Evolutionary conservation across 495 filamentous ascomycete genomes (phyloP), one percentile per base, ranked within the genome.

Genomic region (Hypoxylon trugodes): DNA sequence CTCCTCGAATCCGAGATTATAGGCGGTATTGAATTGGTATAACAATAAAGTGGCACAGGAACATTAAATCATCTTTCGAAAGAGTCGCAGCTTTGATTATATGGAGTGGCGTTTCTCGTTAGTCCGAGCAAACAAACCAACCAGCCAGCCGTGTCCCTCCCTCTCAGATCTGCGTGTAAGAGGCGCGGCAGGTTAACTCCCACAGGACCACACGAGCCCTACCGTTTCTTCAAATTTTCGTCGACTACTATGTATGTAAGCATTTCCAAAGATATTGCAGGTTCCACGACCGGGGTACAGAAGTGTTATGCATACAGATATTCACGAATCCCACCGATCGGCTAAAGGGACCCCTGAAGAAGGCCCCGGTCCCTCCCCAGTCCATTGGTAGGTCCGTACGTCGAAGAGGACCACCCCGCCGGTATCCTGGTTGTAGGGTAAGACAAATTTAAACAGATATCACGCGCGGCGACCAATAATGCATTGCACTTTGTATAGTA

Each of bases 11-110:
- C 36, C 18, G 26, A 18, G 21, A 15, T 21, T 28, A n/a, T n/a
- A n/a, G n/a, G n/a, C 33, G 35, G 30, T 32, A 16, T 45, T 43
- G 40, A 24, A 35, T 19, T 58, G 22, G 36, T 13, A 21, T 42
- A 50, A 2, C 33, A 26, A 26, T 19, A 26, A 28, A 36, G 7
- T 30, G 36, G 43, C 36, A 41, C 33, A 33, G 21, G 21, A 30
- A 35, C 50, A 38, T 33, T 59, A 59, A 59, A 10, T 49, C 43
- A 50, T 59, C 45, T 49, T 38, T 41, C 45, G 42, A 50, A 18
- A 7, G 18, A 40, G 10, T n/a, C 25, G 35, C 19, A 24, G 16
- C 24, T 16, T 30, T 50, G 26, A 18, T 36, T 30, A n/a, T 48
- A 41, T 24, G 16, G 35, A 25, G 15, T 33, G 45, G 42, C 6